Conservation (phyloP, 2,329 filamentous ascomycete genomes). For the Onygena corvina region DNA sequence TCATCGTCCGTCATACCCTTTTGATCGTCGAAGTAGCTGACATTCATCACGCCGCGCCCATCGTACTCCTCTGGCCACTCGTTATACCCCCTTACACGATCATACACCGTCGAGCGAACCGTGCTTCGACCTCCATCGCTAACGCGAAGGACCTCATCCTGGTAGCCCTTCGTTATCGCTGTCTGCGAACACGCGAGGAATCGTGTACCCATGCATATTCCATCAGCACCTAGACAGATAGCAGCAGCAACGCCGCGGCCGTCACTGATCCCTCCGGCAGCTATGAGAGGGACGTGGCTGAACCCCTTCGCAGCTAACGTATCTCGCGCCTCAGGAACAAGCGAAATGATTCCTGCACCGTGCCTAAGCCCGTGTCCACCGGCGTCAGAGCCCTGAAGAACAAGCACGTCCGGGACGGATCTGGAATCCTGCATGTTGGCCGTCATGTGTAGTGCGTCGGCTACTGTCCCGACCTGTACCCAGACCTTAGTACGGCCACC, state of each 20-base stretch:
- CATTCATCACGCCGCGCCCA: conserved; percentile 47
- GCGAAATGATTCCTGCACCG: conserved; percentile 37
- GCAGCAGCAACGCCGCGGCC: conserved; percentile 42
- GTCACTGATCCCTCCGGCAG: conserved; percentile 44
- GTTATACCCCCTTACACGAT: conserved; percentile 42
- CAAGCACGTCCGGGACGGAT: conserved; percentile 35
- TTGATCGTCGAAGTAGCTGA: conserved; percentile 37
- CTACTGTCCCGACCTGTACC: conserved; percentile 42
- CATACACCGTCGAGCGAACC: conserved; percentile 42
- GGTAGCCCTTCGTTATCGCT: conserved; percentile 40
- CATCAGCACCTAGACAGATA: conserved; percentile 42
- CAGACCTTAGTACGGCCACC: conserved; percentile 37
- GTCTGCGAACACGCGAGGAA: conserved; percentile 46
- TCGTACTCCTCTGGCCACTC: conserved; percentile 49
- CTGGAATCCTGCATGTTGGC: background rate
- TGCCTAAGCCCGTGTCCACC: conserved; percentile 42
- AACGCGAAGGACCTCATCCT: conserved; percentile 37
- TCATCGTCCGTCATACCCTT: conserved; percentile 31
- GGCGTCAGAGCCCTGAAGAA: conserved; percentile 44
- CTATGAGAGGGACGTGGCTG: conserved; percentile 35
- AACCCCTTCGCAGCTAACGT: conserved; percentile 21
- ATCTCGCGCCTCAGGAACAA: conserved; percentile 42
- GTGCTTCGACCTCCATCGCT: conserved; percentile 43
- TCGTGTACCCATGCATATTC: conserved; percentile 51
- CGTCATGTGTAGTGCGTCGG: conserved; percentile 32